Conservation (phyloP, 352 stramenopile genomes). For the Aphanomyces stellatus region DNA sequence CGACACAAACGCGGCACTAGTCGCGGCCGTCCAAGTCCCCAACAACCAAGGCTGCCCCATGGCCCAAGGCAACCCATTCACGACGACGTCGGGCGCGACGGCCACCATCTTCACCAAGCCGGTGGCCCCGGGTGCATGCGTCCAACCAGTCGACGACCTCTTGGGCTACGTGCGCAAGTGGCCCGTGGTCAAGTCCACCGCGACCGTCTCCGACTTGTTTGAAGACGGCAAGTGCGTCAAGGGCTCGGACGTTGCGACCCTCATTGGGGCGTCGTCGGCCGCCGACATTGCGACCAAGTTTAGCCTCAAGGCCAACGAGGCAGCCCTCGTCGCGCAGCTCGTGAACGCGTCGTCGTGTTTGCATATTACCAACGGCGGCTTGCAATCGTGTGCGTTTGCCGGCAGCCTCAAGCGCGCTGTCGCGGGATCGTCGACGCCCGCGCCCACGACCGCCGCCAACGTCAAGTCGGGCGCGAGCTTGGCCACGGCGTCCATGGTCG, state of each 20-base stretch:
- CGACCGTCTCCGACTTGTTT: conserved; percentile 30
- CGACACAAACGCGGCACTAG: too few species aligned
- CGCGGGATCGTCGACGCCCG: too few species aligned
- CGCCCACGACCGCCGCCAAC: too few species aligned
- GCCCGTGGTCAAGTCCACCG: conserved; percentile 25
- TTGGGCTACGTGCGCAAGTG: conserved; percentile 28
- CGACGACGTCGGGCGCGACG: conserved; percentile 23
- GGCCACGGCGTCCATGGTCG: too few species aligned
- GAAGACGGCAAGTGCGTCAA: conserved; percentile 30
- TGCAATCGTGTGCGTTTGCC: background rate
- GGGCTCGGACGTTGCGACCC: background rate
- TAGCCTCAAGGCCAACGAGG: background rate
- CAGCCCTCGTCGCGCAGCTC: background rate
- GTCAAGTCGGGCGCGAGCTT: too few species aligned
- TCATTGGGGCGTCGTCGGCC: background rate
- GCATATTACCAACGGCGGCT: background rate
- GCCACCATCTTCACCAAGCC: conserved; percentile 27
- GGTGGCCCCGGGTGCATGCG: conserved; percentile 22
- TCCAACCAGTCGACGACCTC: conserved; percentile 31
- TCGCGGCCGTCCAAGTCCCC: too few species aligned
- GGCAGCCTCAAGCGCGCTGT: background rate
- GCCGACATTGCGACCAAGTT: background rate
- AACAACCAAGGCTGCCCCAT: conserved; percentile 42
- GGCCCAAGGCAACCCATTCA: conserved; percentile 32
- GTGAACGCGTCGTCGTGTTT: background rate